A percentile compares a stretch with the other conserved stretches of the same genome.
Evolutionary conservation across 2,329 filamentous ascomycete genomes (phyloP).

Genomic region (Sclerotinia glacialis): DNA sequence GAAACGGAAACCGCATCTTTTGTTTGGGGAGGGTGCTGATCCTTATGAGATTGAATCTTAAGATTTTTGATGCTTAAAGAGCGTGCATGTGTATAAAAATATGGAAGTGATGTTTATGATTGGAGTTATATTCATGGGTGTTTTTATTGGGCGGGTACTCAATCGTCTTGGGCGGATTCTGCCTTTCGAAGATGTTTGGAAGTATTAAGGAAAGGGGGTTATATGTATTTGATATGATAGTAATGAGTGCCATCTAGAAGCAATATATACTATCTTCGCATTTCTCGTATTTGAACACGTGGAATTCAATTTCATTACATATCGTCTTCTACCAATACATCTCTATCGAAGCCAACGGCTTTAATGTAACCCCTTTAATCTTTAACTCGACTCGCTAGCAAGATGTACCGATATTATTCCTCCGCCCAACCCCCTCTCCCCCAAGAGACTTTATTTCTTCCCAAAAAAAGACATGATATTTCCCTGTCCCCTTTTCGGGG

Average conservation of each 20-base stretch:
- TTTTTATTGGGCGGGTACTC: background rate
- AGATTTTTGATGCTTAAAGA: background rate
- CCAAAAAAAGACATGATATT: constrained; percentile 91
- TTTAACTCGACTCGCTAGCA: background rate
- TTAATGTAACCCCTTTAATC: background rate
- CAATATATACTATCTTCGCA: background rate
- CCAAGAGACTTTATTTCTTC: constrained; percentile 56
- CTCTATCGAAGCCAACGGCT: background rate
- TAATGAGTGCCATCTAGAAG: background rate
- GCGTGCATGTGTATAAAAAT: too few relatives aligned
- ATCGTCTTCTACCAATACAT: background rate
- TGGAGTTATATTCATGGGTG: background rate
- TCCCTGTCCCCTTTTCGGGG: constrained; percentile 61
- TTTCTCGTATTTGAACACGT: background rate
- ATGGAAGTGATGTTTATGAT: background rate
- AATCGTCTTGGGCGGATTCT: background rate
- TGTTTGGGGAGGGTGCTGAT: constrained; percentile 66
- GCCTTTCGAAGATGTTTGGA: background rate
- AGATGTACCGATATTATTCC: background rate
- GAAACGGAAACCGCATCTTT: constrained; percentile 79
- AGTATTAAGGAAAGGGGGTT: background rate
- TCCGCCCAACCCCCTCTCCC: background rate
- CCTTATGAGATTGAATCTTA: constrained; percentile 50
- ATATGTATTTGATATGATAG: background rate
- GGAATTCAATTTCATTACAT: background rate